Conservation (phyloP, 495 filamentous ascomycete species). For the Xylaria acuta region DNA sequence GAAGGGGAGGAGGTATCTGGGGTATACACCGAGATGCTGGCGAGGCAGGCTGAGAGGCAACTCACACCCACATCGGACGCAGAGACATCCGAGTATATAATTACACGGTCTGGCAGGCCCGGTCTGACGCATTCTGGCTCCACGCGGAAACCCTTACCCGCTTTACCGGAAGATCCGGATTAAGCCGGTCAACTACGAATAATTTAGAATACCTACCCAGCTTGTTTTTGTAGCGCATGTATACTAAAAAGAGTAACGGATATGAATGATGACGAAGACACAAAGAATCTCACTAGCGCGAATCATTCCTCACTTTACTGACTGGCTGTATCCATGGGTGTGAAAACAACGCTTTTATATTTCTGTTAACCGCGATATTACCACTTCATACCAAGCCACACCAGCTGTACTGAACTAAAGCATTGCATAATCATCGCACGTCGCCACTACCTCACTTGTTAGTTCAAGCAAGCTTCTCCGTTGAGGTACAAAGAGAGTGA, state of each 20-base stretch:
- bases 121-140: constrained; percentile 33
- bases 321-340: constrained; percentile 11
- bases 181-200: constrained; percentile 30
- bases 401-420: constrained; percentile 17
- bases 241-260: constrained; percentile 12
- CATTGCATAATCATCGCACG: constrained; percentile 15
- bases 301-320: neutral
- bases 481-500: neutral
- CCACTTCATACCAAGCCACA: constrained; percentile 14
- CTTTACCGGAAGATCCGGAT: constrained; percentile 54
- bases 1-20: constrained; percentile 12
- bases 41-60: constrained; percentile 36
- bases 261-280: constrained; percentile 35
- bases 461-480: neutral
- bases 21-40: constrained; percentile 29
- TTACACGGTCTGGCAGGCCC: constrained; percentile 33
- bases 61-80: constrained; percentile 48
- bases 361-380: neutral
- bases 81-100: constrained; percentile 30
- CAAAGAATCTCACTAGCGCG: neutral
- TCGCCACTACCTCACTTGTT: neutral
- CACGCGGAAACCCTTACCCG: constrained; percentile 56
- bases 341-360: constrained; percentile 22
- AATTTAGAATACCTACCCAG: neutral
- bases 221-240: constrained; percentile 13